phyloP scores from a whole-genome alignment of 495 filamentous ascomycete species.

The Usnea hakonensis region DNA sequence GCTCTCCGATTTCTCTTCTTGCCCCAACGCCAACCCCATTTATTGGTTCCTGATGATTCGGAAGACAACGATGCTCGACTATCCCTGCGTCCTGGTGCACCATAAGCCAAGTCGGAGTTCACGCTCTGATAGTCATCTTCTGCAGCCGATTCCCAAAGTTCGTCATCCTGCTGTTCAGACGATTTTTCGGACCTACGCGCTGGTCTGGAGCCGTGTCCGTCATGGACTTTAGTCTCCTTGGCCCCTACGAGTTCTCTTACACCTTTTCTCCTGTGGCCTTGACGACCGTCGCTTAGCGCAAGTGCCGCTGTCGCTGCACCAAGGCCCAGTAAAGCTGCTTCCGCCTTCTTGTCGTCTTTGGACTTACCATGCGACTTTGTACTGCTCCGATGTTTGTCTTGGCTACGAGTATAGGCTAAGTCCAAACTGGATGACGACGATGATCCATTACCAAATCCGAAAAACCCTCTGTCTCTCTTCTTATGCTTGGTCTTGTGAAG shows the following conservation, averaged over 20 bases:
- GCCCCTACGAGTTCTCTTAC: slow-evolving; percentile 31
- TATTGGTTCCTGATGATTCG: slow-evolving; percentile 41
- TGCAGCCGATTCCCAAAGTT: slow-evolving; percentile 57
- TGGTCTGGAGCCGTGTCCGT: slow-evolving; percentile 5
- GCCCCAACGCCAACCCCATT: slow-evolving; percentile 55
- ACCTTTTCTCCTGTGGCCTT: slow-evolving; percentile 28
- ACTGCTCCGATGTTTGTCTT: slow-evolving; percentile 29
- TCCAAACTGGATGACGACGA: slow-evolving; percentile 52
- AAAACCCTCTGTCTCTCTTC: slow-evolving; percentile 44
- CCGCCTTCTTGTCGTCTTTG: slow-evolving; percentile 40
- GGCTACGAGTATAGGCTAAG: slow-evolving; percentile 42
- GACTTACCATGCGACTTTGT: slow-evolving; percentile 29
- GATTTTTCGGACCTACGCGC: slow-evolving; percentile 24
- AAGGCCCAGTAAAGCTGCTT: slow-evolving; percentile 49
- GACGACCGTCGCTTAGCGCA: slow-evolving; percentile 38
- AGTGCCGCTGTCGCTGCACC: slow-evolving; percentile 51
- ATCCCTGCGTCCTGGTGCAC: slow-evolving; percentile 35
- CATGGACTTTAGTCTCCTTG: slow-evolving; percentile 29
- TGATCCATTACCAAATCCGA: slow-evolving; percentile 53
- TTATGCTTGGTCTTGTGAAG: slow-evolving; percentile 30
- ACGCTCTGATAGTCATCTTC: slow-evolving; percentile 42
- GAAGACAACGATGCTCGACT: slow-evolving; percentile 47
- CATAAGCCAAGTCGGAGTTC: slow-evolving; percentile 51
- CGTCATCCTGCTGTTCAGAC: slow-evolving; percentile 36
- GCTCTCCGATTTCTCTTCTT: slow-evolving; percentile 42